A percentile compares a stretch with the other conserved stretches of the same genome.
Conservation (phyloP, 441 rosid genomes). For the Viola pubescens region DNA sequence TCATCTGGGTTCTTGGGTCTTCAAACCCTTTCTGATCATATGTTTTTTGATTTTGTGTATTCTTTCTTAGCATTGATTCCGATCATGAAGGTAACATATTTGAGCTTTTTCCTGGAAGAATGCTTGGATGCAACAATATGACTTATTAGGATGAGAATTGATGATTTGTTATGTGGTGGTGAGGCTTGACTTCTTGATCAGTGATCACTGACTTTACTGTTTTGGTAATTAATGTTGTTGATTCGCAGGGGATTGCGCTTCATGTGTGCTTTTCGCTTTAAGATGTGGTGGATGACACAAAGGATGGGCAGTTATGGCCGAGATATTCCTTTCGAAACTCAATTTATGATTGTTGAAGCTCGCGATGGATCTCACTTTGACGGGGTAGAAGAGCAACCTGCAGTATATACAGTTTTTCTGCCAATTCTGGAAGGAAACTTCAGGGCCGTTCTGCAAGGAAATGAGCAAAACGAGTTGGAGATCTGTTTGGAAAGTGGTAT, state of each 20-base stretch:
- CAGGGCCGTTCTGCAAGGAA: constrained; percentile 62
- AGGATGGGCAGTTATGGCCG: constrained; percentile 49
- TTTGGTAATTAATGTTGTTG: constrained; percentile 2
- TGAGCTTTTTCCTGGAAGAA: neutral
- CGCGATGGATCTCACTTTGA: constrained; percentile 34
- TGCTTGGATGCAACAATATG: neutral
- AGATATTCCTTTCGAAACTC: constrained; percentile 59
- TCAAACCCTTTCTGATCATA: neutral
- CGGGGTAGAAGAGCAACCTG: constrained; percentile 22
- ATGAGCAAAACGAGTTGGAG: constrained; percentile 49
- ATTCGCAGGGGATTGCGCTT: constrained; percentile 49
- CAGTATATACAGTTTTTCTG: constrained; percentile 38
- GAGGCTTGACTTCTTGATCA: neutral
- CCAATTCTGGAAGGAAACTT: constrained; percentile 62
- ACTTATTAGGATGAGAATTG: neutral
- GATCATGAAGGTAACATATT: neutral
- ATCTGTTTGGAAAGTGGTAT: constrained; percentile 61
- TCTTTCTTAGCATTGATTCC: too few relatives aligned
- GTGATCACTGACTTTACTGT: neutral
- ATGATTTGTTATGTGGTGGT: neutral
- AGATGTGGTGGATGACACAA: constrained; percentile 75
- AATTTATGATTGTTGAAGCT: constrained; percentile 47
- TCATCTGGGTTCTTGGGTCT: too few relatives aligned
- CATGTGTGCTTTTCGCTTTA: constrained; percentile 60
- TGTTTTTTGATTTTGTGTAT: neutral